These are phyloP conservation scores for Tuctoria greenei DNA, from an alignment of 176 grass and related monocot species.

Conservation along the genomic window DNA sequence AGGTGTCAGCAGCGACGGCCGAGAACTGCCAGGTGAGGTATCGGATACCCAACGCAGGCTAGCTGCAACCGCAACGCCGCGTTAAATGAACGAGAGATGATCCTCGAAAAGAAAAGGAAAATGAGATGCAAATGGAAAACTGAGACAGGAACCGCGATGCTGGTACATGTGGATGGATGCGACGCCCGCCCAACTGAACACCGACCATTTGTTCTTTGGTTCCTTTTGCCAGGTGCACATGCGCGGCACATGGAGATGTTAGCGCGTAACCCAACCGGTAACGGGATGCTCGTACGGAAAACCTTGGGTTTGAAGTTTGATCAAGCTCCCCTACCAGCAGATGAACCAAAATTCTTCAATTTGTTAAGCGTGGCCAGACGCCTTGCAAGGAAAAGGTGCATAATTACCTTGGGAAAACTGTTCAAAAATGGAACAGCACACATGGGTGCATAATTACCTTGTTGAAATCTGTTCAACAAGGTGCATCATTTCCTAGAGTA, in stretches of 20 bases:
- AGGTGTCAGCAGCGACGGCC: background rate
- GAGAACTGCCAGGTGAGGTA: background rate
- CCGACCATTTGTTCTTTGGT: background rate
- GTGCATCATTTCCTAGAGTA: too few species aligned
- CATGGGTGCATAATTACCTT: too few species aligned
- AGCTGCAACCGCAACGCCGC: background rate
- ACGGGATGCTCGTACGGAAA: background rate
- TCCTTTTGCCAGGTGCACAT: slow-evolving; percentile 8
- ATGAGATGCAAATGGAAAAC: background rate
- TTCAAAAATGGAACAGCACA: background rate
- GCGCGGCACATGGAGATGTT: slow-evolving; percentile 13
- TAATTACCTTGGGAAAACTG: background rate
- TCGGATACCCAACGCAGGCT: background rate
- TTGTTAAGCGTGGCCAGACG: background rate
- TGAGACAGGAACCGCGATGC: background rate
- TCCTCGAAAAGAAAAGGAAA: background rate
- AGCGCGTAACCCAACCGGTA: background rate
- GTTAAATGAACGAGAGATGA: background rate
- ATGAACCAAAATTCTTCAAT: slow-evolving; percentile 9
- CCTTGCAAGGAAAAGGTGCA: background rate
- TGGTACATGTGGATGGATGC: background rate
- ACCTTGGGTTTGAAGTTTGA: background rate
- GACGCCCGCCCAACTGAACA: background rate
- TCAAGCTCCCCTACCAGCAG: background rate
- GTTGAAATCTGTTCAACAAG: too few species aligned